Evolutionary conservation across 345 rosid species (phyloP), one percentile per base, ranked within the genome.

Genomic region (Durio zibethinus): DNA sequence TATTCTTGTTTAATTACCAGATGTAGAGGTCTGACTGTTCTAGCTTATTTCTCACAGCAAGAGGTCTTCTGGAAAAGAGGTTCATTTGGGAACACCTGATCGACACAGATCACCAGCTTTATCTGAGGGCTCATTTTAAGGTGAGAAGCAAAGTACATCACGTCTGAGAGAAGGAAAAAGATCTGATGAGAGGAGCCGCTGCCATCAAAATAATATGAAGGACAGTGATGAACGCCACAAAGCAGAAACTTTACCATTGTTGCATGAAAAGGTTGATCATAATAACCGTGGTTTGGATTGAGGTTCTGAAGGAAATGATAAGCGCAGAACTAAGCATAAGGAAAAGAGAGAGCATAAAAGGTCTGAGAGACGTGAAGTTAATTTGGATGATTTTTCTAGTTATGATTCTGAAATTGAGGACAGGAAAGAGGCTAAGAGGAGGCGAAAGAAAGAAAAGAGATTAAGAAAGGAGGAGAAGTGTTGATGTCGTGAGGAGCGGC

Each of bases 381-480:
- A 91, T 47, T 91, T 97, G 71, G 94, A 85, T 80, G 91, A 83
- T 76, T 82, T 86, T 54, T 78, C 76, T 76, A 89, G 92, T 79
- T 77, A 78, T 84, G 93, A 84, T 76, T 92, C 97, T 79, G 95
- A 91, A 73, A 52, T 82, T 66, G 97, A 86, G 74, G 92, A 86
- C 72, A 94, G 89, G 89, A 97, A 89, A 87, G 97, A 92, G 79
- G 86, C 89, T 70, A 94, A 94, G 83, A 88, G 87, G 92, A 91
- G 91, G 88, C 88, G 85, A 84, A 97, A 84, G 83, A 98, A 91
- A 80, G 99, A 94, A 79, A 96, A 88, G 86, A 94, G 91, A 83
- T 53, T 79, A 78, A 76, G 91, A 50, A 97, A 89, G 83, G 99
- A 97, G 83, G 98, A 92, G 80, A 97, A 83, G 82, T 91, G 86